Evolutionary conservation across 164 flowering plant species (phyloP).

Genomic region (Tetrastigma voinierianum): DNA sequence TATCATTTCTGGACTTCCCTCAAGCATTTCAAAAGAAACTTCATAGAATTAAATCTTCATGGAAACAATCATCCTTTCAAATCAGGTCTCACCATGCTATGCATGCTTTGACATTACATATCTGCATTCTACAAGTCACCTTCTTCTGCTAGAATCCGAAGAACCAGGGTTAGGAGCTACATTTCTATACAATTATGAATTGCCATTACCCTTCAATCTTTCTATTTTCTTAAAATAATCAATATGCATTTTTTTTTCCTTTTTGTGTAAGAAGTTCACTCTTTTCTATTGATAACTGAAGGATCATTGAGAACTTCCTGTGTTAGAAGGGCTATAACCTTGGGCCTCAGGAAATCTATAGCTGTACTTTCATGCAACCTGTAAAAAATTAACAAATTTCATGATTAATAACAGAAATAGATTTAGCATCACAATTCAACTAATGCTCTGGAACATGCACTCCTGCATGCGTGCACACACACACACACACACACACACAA

Average conservation of each 20-base stretch:
- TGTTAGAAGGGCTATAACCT: not conserved
- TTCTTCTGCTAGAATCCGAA: not conserved
- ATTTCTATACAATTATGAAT: not conserved
- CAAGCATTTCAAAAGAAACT: not conserved
- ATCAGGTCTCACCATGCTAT: not conserved
- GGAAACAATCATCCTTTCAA: not conserved
- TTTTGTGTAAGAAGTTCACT: not conserved
- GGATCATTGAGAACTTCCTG: not conserved
- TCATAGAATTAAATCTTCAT: not conserved
- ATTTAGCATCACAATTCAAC: not conserved
- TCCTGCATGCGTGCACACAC: no score
- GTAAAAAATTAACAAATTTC: not conserved
- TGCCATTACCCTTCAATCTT: not conserved
- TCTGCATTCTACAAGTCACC: not conserved
- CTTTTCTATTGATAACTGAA: not conserved
- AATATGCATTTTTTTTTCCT: not conserved
- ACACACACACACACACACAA: not conserved
- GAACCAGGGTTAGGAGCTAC: not conserved
- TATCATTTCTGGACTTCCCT: not conserved
- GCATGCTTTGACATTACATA: not conserved
- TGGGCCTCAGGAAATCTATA: not conserved
- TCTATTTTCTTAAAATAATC: no score
- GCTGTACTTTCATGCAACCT: conserved; percentile 1
- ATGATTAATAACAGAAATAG: not conserved
- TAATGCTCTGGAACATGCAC: not conserved